phyloP scores from a whole-genome alignment of 192 early-diverging fungal species.

The Rhizoclosmatium sp. region DNA sequence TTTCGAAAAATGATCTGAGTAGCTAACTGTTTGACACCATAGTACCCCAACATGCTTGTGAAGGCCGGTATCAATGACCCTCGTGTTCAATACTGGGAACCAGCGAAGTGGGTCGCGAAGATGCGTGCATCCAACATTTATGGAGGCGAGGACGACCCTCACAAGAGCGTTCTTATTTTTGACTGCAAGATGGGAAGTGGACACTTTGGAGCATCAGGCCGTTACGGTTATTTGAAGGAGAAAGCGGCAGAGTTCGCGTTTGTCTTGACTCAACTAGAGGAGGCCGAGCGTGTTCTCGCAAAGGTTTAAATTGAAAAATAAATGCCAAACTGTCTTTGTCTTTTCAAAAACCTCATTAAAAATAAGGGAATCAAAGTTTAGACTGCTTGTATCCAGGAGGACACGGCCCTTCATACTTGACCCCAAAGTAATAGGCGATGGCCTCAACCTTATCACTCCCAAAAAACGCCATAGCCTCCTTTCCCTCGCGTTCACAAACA shows the following conservation, averaged over 20 bases:
- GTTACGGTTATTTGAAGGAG: slow-evolving; percentile 59
- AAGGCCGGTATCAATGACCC: slow-evolving; percentile 86
- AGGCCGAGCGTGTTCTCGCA: background rate
- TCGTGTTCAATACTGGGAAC: slow-evolving; percentile 87
- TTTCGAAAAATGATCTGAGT: background rate
- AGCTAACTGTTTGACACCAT: background rate
- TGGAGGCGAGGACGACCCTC: slow-evolving; percentile 19
- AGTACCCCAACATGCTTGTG: slow-evolving; percentile 56
- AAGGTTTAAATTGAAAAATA: too few species aligned
- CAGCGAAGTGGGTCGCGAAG: slow-evolving; percentile 89
- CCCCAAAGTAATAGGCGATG: slow-evolving; percentile 46
- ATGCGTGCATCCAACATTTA: slow-evolving; percentile 55
- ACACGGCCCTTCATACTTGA: slow-evolving; percentile 34
- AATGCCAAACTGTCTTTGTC: too few species aligned
- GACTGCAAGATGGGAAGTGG: slow-evolving; percentile 62
- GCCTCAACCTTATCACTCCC: slow-evolving; percentile 56
- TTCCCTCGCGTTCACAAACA: slow-evolving; percentile 31
- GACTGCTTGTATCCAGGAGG: slow-evolving; percentile 20
- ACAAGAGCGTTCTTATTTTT: slow-evolving; percentile 37
- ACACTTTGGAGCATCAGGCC: slow-evolving; percentile 52
- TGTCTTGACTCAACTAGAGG: slow-evolving; percentile 40
- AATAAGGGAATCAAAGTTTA: too few species aligned
- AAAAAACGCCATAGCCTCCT: slow-evolving; percentile 45
- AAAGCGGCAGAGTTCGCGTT: slow-evolving; percentile 53
- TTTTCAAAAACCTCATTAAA: too few species aligned